A percentile compares a stretch with the other conserved stretches of the same genome.
Evolutionary conservation across 1,284 basidiomycete genomes (phyloP).

Genomic region (Ganoderma lucidum): DNA sequence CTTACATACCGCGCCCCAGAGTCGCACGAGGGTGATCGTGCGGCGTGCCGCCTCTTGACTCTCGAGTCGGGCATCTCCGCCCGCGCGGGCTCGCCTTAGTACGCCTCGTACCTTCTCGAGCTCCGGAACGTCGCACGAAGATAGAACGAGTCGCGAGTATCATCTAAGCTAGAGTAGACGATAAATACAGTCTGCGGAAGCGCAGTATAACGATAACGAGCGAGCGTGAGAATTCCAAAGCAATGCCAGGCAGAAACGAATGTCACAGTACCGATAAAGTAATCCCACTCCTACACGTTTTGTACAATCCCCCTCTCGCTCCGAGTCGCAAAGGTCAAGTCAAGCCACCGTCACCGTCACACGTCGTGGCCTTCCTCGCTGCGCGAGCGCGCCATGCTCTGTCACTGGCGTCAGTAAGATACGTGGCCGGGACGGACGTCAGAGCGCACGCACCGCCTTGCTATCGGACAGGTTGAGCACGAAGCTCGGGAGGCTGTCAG

Average conservation of each 20-base stretch:
- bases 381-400: background rate
- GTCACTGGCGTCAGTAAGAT: background rate
- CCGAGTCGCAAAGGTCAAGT: no score
- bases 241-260: background rate
- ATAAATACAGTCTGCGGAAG: background rate
- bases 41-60: background rate
- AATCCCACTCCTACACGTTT: background rate
- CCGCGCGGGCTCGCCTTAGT: background rate
- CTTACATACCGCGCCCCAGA: background rate
- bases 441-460: background rate
- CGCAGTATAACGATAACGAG: background rate
- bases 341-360: background rate
- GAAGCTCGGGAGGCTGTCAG: background rate
- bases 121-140: background rate
- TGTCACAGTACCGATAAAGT: conserved; percentile 1
- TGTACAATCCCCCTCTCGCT: background rate
- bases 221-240: background rate
- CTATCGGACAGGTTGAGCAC: background rate
- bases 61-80: no score
- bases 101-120: background rate
- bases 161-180: background rate
- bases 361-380: background rate
- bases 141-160: background rate
- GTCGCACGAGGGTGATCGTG: background rate
- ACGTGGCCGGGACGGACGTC: background rate